Conservation (phyloP, 805 yeast species). For the Barnettozyma botsteinii region DNA sequence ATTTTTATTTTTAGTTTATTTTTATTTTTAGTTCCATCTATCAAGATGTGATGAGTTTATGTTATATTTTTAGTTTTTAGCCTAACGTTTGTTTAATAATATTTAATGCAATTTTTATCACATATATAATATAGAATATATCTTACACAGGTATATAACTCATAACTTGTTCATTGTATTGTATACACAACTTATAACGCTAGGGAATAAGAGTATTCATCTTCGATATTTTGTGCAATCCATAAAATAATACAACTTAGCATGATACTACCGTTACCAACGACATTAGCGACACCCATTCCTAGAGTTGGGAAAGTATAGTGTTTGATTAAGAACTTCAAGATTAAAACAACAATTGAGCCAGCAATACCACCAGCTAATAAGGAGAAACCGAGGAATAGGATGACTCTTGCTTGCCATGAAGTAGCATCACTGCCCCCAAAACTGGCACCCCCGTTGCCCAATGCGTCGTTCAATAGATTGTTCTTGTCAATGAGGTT, state of each 20-base stretch:
- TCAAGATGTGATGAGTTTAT: not conserved
- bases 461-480: constrained; percentile 30
- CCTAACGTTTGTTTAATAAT: not conserved
- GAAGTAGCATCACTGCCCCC: constrained; percentile 48
- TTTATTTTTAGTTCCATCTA: not conserved
- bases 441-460: constrained; percentile 28
- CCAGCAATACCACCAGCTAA: constrained; percentile 95
- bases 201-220: constrained; percentile 89
- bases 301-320: constrained; percentile 83
- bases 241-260: constrained; percentile 84
- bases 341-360: constrained; percentile 76
- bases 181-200: constrained; percentile 42
- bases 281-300: constrained; percentile 89
- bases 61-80: not conserved
- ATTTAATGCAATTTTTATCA: not conserved
- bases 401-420: constrained; percentile 90
- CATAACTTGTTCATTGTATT: too few species aligned
- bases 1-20: not conserved
- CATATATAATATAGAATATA: too few species aligned
- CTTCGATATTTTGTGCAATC: constrained; percentile 94
- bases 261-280: constrained; percentile 74
- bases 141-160: not conserved
- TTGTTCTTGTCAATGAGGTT: constrained; percentile 40
- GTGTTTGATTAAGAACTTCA: constrained; percentile 77
- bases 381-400: constrained; percentile 87